Conservation (phyloP, 371 early-diverging fungal genomes). For the Mortierella sp. region DNA sequence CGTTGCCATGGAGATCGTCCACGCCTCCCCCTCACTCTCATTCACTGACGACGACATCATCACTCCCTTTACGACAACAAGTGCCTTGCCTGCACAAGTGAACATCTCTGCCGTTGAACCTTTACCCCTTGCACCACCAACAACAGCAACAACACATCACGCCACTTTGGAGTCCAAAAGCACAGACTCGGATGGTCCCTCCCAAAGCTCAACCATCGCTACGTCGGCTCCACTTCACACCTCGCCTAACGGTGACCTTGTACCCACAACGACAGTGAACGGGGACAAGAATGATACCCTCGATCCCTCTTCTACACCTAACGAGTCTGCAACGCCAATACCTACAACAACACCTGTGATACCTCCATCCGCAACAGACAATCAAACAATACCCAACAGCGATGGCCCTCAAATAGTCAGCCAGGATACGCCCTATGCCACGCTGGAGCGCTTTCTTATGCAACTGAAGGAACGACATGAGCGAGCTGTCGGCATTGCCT, state of each 20-base stretch:
- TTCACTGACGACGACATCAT: background rate
- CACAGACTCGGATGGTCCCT: background rate
- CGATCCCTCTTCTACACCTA: background rate
- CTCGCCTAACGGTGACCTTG: background rate
- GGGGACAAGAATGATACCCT: background rate
- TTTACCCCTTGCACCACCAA: background rate
- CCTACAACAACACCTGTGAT: background rate
- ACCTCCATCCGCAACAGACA: background rate
- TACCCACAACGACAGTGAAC: background rate
- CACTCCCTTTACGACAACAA: background rate
- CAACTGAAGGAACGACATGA: constrained; percentile 15
- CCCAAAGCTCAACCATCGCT: background rate
- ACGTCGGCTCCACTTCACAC: background rate
- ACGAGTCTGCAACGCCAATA: background rate
- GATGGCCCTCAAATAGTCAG: background rate
- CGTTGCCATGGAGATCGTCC: background rate
- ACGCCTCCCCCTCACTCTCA: background rate
- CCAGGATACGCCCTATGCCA: background rate
- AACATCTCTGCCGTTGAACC: background rate
- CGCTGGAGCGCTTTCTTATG: background rate
- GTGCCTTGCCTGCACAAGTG: background rate
- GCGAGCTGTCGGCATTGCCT: constrained; percentile 13
- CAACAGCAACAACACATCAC: background rate
- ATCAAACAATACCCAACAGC: background rate
- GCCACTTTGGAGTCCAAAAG: constrained; percentile 5